Percentiles rank a stretch among this genome's conserved stretches.
phyloP scores from a whole-genome alignment of 2,329 filamentous ascomycete genomes.

The Trichoderma afroharzianum region DNA sequence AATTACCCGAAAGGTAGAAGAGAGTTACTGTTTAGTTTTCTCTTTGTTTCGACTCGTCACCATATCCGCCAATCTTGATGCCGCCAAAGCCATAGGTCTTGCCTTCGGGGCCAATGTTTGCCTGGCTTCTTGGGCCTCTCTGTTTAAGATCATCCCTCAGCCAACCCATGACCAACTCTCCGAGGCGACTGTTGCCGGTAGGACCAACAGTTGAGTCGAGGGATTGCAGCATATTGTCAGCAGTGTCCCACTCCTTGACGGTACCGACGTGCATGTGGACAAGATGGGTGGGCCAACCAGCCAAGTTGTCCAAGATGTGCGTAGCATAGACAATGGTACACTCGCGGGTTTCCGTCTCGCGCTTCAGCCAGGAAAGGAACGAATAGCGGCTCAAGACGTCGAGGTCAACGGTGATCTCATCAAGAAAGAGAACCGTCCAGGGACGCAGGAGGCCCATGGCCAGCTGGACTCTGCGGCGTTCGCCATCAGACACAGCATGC shows the following conservation, averaged over 20 bases:
- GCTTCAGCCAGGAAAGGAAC: constrained; percentile 81
- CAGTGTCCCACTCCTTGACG: constrained; percentile 80
- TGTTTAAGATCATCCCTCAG: constrained; percentile 74
- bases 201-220: constrained; percentile 38
- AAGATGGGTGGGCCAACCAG: constrained; percentile 90
- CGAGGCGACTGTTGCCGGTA: constrained; percentile 75
- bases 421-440: constrained; percentile 85
- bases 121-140: constrained; percentile 69
- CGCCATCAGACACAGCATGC: constrained; percentile 92
- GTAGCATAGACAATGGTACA: constrained; percentile 98
- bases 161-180: constrained; percentile 86
- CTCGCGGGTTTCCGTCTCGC: constrained; percentile 74
- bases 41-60: constrained; percentile 48
- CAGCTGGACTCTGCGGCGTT: constrained; percentile 85
- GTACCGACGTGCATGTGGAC: constrained; percentile 91
- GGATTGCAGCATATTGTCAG: constrained; percentile 63
- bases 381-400: constrained; percentile 81
- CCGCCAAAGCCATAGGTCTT: constrained; percentile 57
- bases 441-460: constrained; percentile 92
- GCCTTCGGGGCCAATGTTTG: constrained; percentile 55
- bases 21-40: constrained; percentile 23
- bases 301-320: constrained; percentile 93
- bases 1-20: neutral
- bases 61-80: constrained; percentile 53
- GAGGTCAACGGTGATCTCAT: constrained; percentile 96